Conservation (phyloP, 768 basidiomycete genomes). For the Imleria badia region DNA sequence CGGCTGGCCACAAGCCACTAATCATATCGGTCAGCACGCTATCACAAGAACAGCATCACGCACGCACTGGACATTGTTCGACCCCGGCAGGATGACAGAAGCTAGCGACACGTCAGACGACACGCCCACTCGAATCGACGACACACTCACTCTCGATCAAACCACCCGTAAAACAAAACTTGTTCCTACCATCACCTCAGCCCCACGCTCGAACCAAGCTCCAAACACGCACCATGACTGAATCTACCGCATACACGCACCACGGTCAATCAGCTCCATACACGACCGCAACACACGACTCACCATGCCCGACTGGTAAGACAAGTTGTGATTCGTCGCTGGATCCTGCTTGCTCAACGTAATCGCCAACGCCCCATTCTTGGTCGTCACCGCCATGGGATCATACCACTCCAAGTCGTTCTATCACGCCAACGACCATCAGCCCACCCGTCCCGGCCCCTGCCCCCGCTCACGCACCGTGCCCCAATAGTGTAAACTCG, state of each 20-base stretch:
- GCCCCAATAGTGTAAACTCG: constrained; percentile 68
- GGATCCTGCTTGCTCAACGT: constrained; percentile 45
- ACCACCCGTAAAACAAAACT: constrained; percentile 83
- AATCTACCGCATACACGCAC: constrained; percentile 17
- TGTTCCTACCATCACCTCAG: constrained; percentile 42
- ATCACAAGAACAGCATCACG: not conserved
- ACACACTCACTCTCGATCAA: constrained; percentile 48
- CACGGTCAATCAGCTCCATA: constrained; percentile 22
- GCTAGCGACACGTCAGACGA: constrained; percentile 23
- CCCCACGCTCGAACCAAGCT: not conserved
- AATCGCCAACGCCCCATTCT: constrained; percentile 49
- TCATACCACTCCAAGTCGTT: constrained; percentile 60
- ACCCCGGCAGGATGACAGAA: constrained; percentile 42
- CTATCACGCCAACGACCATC: constrained; percentile 10
- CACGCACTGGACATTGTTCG: constrained; percentile 37
- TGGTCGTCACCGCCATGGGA: constrained; percentile 51
- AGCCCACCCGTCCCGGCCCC: not conserved
- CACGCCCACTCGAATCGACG: not conserved
- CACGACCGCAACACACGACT: not conserved
- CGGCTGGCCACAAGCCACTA: constrained; percentile 50
- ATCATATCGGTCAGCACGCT: constrained; percentile 7
- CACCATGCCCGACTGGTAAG: constrained; percentile 44
- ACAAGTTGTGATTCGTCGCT: constrained; percentile 44
- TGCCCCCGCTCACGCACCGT: constrained; percentile 35
- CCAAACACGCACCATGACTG: constrained; percentile 27